phyloP scores from a whole-genome alignment of 1,284 basidiomycete genomes.

The Austroboletus niveus region DNA sequence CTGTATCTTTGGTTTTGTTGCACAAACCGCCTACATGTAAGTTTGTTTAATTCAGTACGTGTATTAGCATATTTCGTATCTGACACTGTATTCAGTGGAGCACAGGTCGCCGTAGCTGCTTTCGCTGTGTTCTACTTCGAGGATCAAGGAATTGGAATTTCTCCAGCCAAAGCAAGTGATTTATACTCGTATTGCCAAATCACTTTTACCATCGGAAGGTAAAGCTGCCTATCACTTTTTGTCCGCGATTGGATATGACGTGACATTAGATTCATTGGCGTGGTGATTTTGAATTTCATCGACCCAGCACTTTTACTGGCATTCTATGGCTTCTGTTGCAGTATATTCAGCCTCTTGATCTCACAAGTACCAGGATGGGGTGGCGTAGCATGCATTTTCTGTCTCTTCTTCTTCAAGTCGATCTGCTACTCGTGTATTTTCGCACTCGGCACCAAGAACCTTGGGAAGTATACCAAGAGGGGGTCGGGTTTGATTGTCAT shows the following conservation, averaged over 20 bases:
- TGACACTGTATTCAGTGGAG: slow-evolving; percentile 44
- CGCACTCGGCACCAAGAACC: slow-evolving; percentile 67
- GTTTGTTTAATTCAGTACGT: slow-evolving; percentile 13
- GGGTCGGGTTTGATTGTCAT: slow-evolving; percentile 72
- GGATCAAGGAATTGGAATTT: slow-evolving; percentile 61
- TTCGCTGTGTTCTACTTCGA: slow-evolving; percentile 71
- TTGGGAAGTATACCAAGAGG: slow-evolving; percentile 68
- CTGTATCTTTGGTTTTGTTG: slow-evolving; percentile 70
- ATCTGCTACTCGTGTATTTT: slow-evolving; percentile 74
- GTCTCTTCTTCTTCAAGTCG: slow-evolving; percentile 77
- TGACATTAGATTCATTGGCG: slow-evolving; percentile 54
- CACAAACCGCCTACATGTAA: slow-evolving; percentile 69
- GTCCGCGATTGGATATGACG: neutral
- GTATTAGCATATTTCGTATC: neutral
- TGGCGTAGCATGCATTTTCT: slow-evolving; percentile 64
- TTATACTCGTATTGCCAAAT: slow-evolving; percentile 74
- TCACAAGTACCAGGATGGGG: slow-evolving; percentile 51
- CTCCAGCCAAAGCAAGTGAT: slow-evolving; percentile 52
- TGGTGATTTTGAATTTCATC: slow-evolving; percentile 59
- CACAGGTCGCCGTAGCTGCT: slow-evolving; percentile 72
- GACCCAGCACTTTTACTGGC: slow-evolving; percentile 65
- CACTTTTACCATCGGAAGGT: slow-evolving; percentile 69
- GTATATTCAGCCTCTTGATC: slow-evolving; percentile 52
- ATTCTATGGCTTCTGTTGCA: slow-evolving; percentile 52
- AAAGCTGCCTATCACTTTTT: slow-evolving; percentile 13